Conservation (phyloP, 352 stramenopile genomes). For the Pythium myriotylum region DNA sequence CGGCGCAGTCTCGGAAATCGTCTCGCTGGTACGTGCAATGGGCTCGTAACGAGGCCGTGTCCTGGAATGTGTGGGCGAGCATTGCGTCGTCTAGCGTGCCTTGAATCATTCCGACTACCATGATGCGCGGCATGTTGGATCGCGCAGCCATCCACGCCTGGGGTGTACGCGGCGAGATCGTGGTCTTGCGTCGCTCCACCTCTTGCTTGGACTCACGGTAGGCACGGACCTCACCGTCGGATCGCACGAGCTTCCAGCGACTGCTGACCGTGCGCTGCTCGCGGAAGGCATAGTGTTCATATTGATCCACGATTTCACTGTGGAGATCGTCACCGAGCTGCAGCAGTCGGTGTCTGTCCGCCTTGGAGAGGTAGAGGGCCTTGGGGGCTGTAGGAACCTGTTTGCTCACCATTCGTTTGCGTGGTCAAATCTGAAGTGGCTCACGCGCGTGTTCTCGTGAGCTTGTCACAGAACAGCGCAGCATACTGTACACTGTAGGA, state of each 20-base stretch:
- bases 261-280: slow-evolving; percentile 28
- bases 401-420: no score
- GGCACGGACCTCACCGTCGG: slow-evolving; percentile 38
- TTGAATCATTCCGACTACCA: slow-evolving; percentile 42
- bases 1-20: slow-evolving; percentile 38
- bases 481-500: no score
- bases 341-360: slow-evolving; percentile 2
- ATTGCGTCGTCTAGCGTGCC: slow-evolving; percentile 61
- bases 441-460: no score
- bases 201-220: slow-evolving; percentile 32
- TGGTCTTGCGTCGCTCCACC: neutral
- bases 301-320: slow-evolving; percentile 34
- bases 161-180: neutral
- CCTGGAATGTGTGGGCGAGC: slow-evolving; percentile 43
- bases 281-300: slow-evolving; percentile 19
- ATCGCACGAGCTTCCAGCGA: slow-evolving; percentile 46
- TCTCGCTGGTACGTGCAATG: slow-evolving; percentile 42
- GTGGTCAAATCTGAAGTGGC: no score
- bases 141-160: slow-evolving; percentile 14
- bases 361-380: neutral
- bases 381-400: no score
- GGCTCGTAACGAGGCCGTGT: slow-evolving; percentile 34
- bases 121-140: slow-evolving; percentile 8
- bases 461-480: no score
- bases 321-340: slow-evolving; percentile 1